Conservation (phyloP, 2,329 filamentous ascomycete genomes). For the Arthrobotrys sphaeroides region DNA sequence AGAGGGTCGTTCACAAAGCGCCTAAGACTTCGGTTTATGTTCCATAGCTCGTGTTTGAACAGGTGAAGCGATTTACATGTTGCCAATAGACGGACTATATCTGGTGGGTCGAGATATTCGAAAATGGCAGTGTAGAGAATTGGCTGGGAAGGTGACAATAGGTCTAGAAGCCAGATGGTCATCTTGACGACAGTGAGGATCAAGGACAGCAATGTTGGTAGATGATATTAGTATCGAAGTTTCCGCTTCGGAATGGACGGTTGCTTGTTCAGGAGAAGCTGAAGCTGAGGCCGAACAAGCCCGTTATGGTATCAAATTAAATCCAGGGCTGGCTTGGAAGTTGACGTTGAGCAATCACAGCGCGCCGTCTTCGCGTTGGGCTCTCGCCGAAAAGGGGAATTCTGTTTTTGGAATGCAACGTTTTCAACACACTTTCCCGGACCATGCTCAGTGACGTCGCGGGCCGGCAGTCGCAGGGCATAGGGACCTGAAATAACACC, state of each 20-base stretch:
- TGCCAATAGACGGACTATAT: slow-evolving; percentile 20
- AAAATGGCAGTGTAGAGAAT: slow-evolving; percentile 37
- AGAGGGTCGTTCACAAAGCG: slow-evolving; percentile 48
- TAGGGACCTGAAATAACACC: no score
- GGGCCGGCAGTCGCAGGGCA: no score
- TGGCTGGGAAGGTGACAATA: slow-evolving; percentile 25
- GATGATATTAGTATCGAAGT: background rate
- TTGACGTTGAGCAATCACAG: background rate
- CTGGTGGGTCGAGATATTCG: slow-evolving; percentile 25
- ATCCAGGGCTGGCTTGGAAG: background rate
- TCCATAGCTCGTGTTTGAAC: slow-evolving; percentile 37
- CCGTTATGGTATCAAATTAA: background rate
- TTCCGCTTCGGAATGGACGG: background rate
- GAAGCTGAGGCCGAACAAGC: background rate
- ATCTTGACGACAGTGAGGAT: no score
- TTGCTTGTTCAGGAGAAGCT: slow-evolving; percentile 1
- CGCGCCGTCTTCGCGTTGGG: background rate
- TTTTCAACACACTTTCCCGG: slow-evolving; percentile 14
- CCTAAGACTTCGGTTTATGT: slow-evolving; percentile 37
- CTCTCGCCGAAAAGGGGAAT: background rate
- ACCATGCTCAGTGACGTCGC: no score
- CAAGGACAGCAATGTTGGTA: no score
- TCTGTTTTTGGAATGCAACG: background rate
- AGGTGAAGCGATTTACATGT: slow-evolving; percentile 29
- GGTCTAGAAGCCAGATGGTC: slow-evolving; percentile 22